These are phyloP conservation scores for Solanum okadae DNA, from an alignment of 257 asterid species.

Conservation along the genomic window DNA sequence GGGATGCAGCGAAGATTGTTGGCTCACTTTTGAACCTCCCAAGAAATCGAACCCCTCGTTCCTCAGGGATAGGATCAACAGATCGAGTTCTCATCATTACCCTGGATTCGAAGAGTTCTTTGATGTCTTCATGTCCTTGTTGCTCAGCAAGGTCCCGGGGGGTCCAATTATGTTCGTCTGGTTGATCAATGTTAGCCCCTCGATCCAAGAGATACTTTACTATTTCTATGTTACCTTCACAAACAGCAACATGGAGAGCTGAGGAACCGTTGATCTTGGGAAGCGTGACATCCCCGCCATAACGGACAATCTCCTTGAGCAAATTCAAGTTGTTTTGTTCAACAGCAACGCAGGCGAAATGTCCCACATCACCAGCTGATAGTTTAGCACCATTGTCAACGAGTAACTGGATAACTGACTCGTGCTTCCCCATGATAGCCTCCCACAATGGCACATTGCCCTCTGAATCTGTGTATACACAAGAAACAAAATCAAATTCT, in stretches of 20 bases:
- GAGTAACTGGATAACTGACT: constrained; percentile 17
- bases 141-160: constrained; percentile 37
- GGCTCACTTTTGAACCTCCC: constrained; percentile 41
- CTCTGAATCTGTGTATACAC: constrained; percentile 23
- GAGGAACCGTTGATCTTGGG: constrained; percentile 28
- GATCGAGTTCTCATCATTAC: constrained; percentile 10
- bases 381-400: constrained; percentile 31
- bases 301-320: constrained; percentile 24
- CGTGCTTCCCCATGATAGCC: constrained; percentile 30
- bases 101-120: constrained; percentile 18
- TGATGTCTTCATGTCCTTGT: constrained; percentile 46
- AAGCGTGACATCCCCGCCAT: constrained; percentile 31
- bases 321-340: constrained; percentile 28
- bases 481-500: neutral
- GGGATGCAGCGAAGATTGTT: constrained; percentile 13
- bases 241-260: constrained; percentile 39
- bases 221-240: constrained; percentile 35
- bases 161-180: constrained; percentile 36
- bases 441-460: constrained; percentile 45
- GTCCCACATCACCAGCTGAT: constrained; percentile 33
- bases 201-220: constrained; percentile 27
- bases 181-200: constrained; percentile 30
- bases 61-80: constrained; percentile 7
- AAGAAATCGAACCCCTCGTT: constrained; percentile 28
- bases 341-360: constrained; percentile 33